Evolutionary conservation across 257 asterid genomes (phyloP), one percentile per base, ranked within the genome.

Genomic region (Forsythia suspensa): DNA sequence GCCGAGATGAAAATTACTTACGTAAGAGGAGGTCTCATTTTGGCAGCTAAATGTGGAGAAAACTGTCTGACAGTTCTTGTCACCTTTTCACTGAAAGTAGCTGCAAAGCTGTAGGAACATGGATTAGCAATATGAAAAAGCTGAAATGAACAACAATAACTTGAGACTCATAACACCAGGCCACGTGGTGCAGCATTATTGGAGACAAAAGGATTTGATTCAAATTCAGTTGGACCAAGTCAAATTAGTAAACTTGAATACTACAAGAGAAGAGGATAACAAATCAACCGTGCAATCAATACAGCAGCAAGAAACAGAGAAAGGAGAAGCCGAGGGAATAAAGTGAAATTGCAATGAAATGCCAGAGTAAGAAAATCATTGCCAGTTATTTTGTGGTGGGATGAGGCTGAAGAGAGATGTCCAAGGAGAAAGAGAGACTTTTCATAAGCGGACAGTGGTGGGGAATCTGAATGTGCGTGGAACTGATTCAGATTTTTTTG

Each of bases 21-120:
- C 98, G 97, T 93, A 24, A 90, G 97, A 66, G 91, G 89, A 55
- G 98, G 99, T 84, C 99, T 91, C 98, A 95, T 93, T 88, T 95
- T 93, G 85, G 99, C 97, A 78, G 98, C 99, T 72, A 93, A 81
- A 83, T 91, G 99, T 40, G 99, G 99, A 83, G 98, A 95, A 85
- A 95, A 87, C 86, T 91, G 97, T 55, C 98, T 84, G 75, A 93
- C 92, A 67, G 92, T 89, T 91, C 98, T 89, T 8, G 99, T 91
- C 67, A 90, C 92, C 82, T 95, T 95, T 86, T 93, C 98, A 89
- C 89, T 95, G 80, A 91, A 95, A 71, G 98, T 89, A 78, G 94
- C 96, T 82, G 97, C 98, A 86, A 95, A 95, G 86, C 99, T 95
- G 87, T 80, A 87, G 37, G 80, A 70, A 79, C 61, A 81, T 76